Evolutionary conservation across 768 basidiomycete species (phyloP), one percentile per base, ranked within the genome.

Genomic region (Mycena vulgaris): DNA sequence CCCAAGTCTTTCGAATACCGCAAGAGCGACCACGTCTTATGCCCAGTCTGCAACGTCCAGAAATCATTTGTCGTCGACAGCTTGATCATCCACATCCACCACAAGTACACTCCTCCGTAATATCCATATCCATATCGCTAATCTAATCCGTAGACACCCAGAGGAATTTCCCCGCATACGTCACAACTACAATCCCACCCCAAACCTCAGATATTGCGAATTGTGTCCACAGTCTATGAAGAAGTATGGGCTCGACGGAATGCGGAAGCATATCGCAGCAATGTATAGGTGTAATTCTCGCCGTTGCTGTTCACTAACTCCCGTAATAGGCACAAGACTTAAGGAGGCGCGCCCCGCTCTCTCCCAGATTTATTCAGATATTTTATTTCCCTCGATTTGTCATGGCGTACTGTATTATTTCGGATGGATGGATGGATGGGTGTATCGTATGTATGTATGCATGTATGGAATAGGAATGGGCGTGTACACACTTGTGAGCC

Each of bases 191-290:
- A 62, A 62, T 13, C 21, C 23, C 6, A 62, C 45, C 11, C 33
- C 33, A 21, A 3, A 27, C 16, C 28, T 39, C 48, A 62, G 39
- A 39, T 62, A 62, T n/a, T 62, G 61, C 35, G 48, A 49, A 11
- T 21, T 62, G n/a, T 62, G 61, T 21, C 61, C 61, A 4, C 47
- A 27, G 14, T 62, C 61, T 0, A 37, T 62, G 61, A 62, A 52
- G 19, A 62, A 27, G 23, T 62, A 35, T 39, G 37, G 19, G 11
- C 14, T 51, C n/a, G 35, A 31, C 6, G 61, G 61, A 7, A 51
- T 51, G 35, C n/a, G 17, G 61, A 52, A 62, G 35, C 61, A 62
- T 28, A 10, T 51, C 10, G 48, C 33, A 14, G 48, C 35, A 8
- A 62, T 40, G 61, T 62, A 17, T 62, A 17, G 30, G 61, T 8